Conservation (phyloP, 1,139 yeast genomes). For the Pichia sp. region DNA sequence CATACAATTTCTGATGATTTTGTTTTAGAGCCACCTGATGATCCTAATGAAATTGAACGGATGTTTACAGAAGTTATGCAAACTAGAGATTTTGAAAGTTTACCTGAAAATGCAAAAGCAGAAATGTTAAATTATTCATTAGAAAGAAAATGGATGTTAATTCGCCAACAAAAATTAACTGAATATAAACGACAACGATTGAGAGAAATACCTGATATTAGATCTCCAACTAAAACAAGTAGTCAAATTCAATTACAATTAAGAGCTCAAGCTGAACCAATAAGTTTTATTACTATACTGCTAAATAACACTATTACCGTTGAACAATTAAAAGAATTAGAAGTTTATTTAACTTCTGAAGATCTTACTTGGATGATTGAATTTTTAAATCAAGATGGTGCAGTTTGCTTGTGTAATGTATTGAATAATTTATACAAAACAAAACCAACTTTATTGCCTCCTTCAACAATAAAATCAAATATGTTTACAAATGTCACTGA, state of each 20-base stretch:
- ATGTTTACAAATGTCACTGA: slow-evolving; percentile 31
- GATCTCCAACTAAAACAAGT: slow-evolving; percentile 12
- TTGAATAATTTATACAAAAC: slow-evolving; percentile 30
- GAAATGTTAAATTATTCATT: slow-evolving; percentile 73
- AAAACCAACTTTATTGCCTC: slow-evolving; percentile 19
- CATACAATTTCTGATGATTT: slow-evolving; percentile 33
- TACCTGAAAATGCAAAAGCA: slow-evolving; percentile 71
- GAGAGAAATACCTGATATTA: slow-evolving; percentile 30
- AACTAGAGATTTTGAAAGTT: slow-evolving; percentile 72
- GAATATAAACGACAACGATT: slow-evolving; percentile 53
- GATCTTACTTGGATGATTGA: slow-evolving; percentile 85
- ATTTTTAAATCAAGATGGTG: slow-evolving; percentile 83
- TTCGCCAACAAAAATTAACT: slow-evolving; percentile 78
- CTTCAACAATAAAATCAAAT: slow-evolving; percentile 1
- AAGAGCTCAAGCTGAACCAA: slow-evolving; percentile 22
- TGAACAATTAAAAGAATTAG: slow-evolving; percentile 71
- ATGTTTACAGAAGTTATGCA: slow-evolving; percentile 69
- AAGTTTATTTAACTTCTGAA: slow-evolving; percentile 90
- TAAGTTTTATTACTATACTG: slow-evolving; percentile 60
- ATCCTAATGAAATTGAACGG: slow-evolving; percentile 55
- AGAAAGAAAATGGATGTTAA: slow-evolving; percentile 87
- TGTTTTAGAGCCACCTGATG: slow-evolving; percentile 49
- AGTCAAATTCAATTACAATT: slow-evolving; percentile 14
- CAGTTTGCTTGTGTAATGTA: slow-evolving; percentile 67
- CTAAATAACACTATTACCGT: slow-evolving; percentile 64